phyloP scores from a whole-genome alignment of 352 stramenopile genomes.

The Phytopythium mirpurense region DNA sequence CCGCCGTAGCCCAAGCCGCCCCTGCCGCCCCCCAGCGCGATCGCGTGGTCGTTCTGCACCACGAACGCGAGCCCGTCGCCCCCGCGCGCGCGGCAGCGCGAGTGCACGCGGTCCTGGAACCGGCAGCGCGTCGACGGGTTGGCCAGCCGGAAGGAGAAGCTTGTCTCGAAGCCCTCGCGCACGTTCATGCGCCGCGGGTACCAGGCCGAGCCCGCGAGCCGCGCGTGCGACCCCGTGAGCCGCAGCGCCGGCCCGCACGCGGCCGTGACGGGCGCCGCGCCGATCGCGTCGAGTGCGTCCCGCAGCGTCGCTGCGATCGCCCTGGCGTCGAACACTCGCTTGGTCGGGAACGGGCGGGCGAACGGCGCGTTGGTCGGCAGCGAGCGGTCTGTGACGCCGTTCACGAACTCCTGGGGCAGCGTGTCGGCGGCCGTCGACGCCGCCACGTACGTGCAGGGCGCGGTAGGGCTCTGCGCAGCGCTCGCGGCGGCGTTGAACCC shows the following conservation, averaged over 20 bases:
- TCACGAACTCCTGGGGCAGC: conserved; percentile 17
- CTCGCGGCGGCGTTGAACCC: conserved; percentile 17
- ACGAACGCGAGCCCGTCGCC: conserved; percentile 83
- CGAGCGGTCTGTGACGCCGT: conserved; percentile 25
- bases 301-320: conserved; percentile 6
- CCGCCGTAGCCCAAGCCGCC: conserved; percentile 85
- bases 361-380: conserved; percentile 36
- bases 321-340: conserved; percentile 28
- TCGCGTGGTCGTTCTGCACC: conserved; percentile 71
- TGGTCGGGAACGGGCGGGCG: conserved; percentile 36
- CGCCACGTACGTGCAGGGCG: conserved; percentile 1
- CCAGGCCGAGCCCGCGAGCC: conserved; percentile 85
- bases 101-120: conserved; percentile 86
- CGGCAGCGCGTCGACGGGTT: conserved; percentile 85
- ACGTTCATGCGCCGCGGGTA: conserved; percentile 88
- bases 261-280: conserved; percentile 25
- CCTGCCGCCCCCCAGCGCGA: conserved; percentile 61
- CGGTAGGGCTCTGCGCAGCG: not conserved
- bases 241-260: conserved; percentile 68
- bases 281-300: conserved; percentile 1
- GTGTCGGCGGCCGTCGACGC: conserved; percentile 1
- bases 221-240: conserved; percentile 68
- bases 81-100: conserved; percentile 68
- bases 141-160: conserved; percentile 75
- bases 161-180: conserved; percentile 88